Evolutionary conservation across 2,329 filamentous ascomycete species (phyloP).

Genomic region (Grosmannia serpens): DNA sequence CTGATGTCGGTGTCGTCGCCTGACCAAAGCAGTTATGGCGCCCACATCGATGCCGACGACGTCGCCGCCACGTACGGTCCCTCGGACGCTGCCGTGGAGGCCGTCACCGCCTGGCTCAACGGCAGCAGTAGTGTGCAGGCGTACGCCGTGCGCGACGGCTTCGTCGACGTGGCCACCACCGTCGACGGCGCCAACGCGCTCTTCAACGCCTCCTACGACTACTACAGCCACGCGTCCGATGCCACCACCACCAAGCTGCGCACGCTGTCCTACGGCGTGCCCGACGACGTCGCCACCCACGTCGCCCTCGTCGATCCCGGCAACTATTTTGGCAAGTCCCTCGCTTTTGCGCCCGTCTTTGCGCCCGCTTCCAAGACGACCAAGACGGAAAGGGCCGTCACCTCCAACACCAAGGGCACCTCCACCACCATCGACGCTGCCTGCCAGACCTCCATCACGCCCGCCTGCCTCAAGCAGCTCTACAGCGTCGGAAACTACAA

Average conservation of each 20-base stretch:
- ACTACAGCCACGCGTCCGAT: slow-evolving; percentile 10
- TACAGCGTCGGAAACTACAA: slow-evolving; percentile 34
- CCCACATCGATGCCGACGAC: slow-evolving; percentile 47
- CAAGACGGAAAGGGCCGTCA: too few relatives aligned
- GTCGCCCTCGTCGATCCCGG: slow-evolving; percentile 55
- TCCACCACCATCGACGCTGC: slow-evolving; percentile 9
- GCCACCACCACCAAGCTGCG: slow-evolving; percentile 31
- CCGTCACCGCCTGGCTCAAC: slow-evolving; percentile 44
- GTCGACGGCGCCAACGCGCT: slow-evolving; percentile 17
- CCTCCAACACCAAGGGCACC: slow-evolving; percentile 22
- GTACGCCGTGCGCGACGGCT: slow-evolving; percentile 28
- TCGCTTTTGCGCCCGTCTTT: slow-evolving; percentile 8
- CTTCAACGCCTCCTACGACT: slow-evolving; percentile 18
- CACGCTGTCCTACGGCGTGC: slow-evolving; percentile 47
- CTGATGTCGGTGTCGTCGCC: slow-evolving; percentile 52
- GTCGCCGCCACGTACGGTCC: slow-evolving; percentile 42
- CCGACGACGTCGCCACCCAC: slow-evolving; percentile 37
- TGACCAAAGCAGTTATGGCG: slow-evolving; percentile 43
- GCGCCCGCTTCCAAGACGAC: background rate
- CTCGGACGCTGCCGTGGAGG: slow-evolving; percentile 30
- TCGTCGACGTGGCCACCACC: slow-evolving; percentile 17
- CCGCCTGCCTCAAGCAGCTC: slow-evolving; percentile 34
- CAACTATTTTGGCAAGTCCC: slow-evolving; percentile 39
- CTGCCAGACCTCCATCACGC: slow-evolving; percentile 27
- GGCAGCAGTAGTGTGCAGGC: slow-evolving; percentile 31